A percentile compares a stretch with the other conserved stretches of the same genome.
phyloP scores from a whole-genome alignment of 2,329 filamentous ascomycete genomes.

The Aspergillus glaucus region DNA sequence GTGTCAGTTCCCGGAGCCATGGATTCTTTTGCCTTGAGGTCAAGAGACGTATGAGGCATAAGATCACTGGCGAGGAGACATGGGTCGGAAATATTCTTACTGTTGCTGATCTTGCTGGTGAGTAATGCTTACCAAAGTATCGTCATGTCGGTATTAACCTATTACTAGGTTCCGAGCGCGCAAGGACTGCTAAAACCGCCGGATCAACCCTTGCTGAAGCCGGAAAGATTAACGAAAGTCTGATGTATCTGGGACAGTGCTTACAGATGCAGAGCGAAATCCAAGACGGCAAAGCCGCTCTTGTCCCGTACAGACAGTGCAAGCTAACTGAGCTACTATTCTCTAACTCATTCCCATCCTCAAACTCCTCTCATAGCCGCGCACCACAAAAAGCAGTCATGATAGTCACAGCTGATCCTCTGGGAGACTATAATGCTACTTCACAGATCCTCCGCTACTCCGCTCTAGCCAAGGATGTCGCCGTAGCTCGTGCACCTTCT shows the following conservation, averaged over 20 bases:
- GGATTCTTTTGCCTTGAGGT: constrained; percentile 95
- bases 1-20: constrained; percentile 83
- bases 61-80: constrained; percentile 47
- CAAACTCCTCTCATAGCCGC: constrained; percentile 47
- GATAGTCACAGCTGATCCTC: constrained; percentile 90
- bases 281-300: constrained; percentile 62
- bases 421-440: constrained; percentile 93
- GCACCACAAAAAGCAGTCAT: constrained; percentile 85
- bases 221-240: constrained; percentile 94
- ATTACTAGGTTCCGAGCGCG: constrained; percentile 67
- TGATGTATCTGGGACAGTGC: constrained; percentile 98
- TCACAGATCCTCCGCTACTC: constrained; percentile 94
- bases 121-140: constrained; percentile 9
- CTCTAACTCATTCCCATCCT: constrained; percentile 76
- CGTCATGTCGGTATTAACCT: constrained; percentile 12
- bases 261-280: constrained; percentile 88
- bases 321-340: constrained; percentile 80
- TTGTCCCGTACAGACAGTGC: constrained; percentile 75
- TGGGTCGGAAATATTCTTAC: constrained; percentile 78
- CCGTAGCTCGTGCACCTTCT: constrained; percentile 80
- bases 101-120: constrained; percentile 82
- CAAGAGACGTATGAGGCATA: constrained; percentile 62
- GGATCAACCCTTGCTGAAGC: constrained; percentile 89
- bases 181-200: constrained; percentile 86
- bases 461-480: constrained; percentile 85